Evolutionary conservation across 805 yeast species (phyloP), one percentile per base, ranked within the genome.

Genomic region (Candida khao-thaluensis): DNA sequence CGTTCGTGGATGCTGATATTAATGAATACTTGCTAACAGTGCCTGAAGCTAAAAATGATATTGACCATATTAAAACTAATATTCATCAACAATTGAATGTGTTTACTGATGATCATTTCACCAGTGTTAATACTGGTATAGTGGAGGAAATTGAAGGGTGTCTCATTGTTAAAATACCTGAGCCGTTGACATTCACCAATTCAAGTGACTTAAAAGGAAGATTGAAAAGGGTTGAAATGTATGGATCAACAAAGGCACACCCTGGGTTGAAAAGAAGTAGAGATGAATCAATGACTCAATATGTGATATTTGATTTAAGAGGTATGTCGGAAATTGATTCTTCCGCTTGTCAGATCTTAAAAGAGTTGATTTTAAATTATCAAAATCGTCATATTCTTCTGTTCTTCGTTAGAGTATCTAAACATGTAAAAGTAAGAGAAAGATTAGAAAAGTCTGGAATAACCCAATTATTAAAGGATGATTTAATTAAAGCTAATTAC

Each of bases 81-180:
- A 11, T 17, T 5, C 35, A 15, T 9, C 28, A 20, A 37, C 62
- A 57, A 24, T 47, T 64, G 26, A 62, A 65, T 29, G 49, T 62
- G 22, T 66, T 68, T 43, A 56, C 60, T 3, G 69, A 64, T 41
- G 62, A 59, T 15, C 47, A 64, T 42, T 56, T 60, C 30, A 58
- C 67, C 3, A 61, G 57, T 10, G 54, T 69, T 20, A 66, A 68
- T 41, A 52, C 59, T 15, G 58, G 55, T 15, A 66, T 60, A 1
- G 45, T 69, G 12, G 73, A 69, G 37, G 72, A 69, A 41, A 63
- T 69, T 24, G 73, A 69, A 45, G 73, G 74, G 5, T 67, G 72
- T 48, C 51, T 69, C 9, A 67, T 68, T 8, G 57, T 69, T 15
- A 64, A 60, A 41, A 66, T 69, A 24, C 73, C 73, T 2, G 74